A percentile compares a stretch with the other conserved stretches of the same genome.
Conservation (phyloP, 441 rosid species). For the Adansonia madagascariensis region DNA sequence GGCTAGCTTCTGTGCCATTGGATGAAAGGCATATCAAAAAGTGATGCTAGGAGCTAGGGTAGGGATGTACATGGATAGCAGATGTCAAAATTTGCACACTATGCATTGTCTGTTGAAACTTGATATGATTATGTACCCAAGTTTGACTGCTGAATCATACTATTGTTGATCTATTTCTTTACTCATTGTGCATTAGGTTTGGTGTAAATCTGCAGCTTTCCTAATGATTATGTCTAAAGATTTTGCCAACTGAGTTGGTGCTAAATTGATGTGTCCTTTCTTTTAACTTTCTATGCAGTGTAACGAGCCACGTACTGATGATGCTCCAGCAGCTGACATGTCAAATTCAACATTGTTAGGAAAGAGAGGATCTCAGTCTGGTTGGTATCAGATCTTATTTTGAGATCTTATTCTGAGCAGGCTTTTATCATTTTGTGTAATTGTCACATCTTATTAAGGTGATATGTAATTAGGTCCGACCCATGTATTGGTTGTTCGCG, state of each 20-base stretch:
- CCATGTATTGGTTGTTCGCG: conserved; percentile 96
- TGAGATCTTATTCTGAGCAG: conserved; percentile 29
- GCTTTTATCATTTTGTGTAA: conserved; percentile 26
- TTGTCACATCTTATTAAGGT: conserved; percentile 31
- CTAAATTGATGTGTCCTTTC: conserved; percentile 19
- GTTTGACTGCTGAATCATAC: conserved; percentile 9
- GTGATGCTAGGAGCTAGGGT: conserved; percentile 9
- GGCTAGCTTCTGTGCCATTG: conserved; percentile 20
- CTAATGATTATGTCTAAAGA: background rate
- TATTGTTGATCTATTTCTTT: background rate
- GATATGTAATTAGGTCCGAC: conserved; percentile 70
- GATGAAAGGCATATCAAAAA: background rate
- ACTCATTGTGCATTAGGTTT: background rate
- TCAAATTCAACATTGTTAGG: conserved; percentile 61
- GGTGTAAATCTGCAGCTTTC: background rate
- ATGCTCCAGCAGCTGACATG: conserved; percentile 87
- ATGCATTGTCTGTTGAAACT: background rate
- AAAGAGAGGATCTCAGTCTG: conserved; percentile 78
- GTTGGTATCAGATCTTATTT: conserved; percentile 47
- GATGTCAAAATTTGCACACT: background rate
- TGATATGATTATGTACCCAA: background rate
- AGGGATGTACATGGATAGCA: background rate
- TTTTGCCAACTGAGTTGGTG: conserved; percentile 13
- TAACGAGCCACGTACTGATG: conserved; percentile 90
- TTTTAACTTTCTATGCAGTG: conserved; percentile 53